Base-by-base conservation (phyloP, 1,284 basidiomycete genomes). In the Trichosporon sp. region DNA sequence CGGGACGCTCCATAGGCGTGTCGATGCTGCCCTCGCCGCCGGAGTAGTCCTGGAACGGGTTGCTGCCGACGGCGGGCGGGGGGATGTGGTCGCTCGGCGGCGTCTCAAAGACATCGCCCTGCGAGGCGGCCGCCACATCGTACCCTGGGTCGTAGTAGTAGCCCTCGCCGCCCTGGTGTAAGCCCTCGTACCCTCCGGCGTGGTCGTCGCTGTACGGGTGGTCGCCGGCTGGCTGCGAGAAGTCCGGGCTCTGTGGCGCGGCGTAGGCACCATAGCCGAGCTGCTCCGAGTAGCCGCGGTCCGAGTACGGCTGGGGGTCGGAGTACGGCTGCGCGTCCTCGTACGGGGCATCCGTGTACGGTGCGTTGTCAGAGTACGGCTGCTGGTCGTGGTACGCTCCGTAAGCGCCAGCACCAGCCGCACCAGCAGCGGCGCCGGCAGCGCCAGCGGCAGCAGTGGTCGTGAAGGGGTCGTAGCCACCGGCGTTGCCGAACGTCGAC, bases 391-490 rank as follows among this genome's bases (percentile, higher is more conserved):
- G 32, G 52, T 61, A 61, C 16, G 37, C 60, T 2, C 49, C 60
- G 13, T 52, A 62, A 1, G 61, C 72, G 8, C 58, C 71, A 2
- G 64, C 66, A 1, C 67, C 70, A 0, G 67, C 73, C 2, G 68
- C 69, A 23, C 64, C 67, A 2, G 67, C 71, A 27, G 67, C 72
- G 23, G 36, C 60, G 10, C 59, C 65, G 7, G 46, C 69, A n/a
- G 54, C 59, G 7, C 59, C 68, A 32, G 33, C 64, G 29, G 58
- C 63, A 56, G 59, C 32, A 13, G 23, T 31, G 59, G 56, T 49
- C 16, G 73, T 74, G 65, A 77, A 79, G 13, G 77, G 74, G 61
- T 79, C 78, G 68, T 80, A 80, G 7, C 78, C 78, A 19, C 79
- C 80, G 3, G 75, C 74, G 36, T 32, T 62, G 25, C 69, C 73